phyloP scores from a whole-genome alignment of 352 stramenopile species.

The Aphanomyces stellatus region DNA sequence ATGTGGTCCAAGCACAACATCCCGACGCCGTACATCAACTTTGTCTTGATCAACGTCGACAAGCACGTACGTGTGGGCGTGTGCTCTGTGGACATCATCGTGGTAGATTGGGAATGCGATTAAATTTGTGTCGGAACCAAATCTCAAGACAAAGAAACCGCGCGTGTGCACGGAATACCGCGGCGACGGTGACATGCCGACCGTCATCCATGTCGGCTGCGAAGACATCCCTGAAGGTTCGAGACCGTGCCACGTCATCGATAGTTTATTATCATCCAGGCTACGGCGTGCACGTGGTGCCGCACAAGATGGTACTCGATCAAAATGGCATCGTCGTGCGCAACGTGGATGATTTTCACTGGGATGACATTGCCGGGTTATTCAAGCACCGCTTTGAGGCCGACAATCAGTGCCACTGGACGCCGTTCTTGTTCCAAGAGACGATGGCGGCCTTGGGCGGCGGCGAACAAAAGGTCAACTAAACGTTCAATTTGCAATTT shows the following conservation, averaged over 20 bases:
- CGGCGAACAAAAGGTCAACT: too few species aligned
- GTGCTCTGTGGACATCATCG: background rate
- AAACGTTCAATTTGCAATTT: too few species aligned
- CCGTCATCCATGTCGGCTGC: constrained; percentile 45
- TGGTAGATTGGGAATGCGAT: constrained; percentile 31
- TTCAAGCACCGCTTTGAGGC: constrained; percentile 27
- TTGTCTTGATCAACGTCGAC: constrained; percentile 54
- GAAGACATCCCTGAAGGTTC: constrained; percentile 35
- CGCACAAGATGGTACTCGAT: constrained; percentile 43
- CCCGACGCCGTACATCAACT: constrained; percentile 40
- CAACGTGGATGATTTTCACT: constrained; percentile 50
- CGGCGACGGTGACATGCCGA: constrained; percentile 33
- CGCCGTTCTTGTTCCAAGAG: background rate
- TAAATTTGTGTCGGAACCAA: constrained; percentile 36
- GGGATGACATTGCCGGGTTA: constrained; percentile 45
- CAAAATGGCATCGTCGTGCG: constrained; percentile 35
- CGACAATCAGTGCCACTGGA: constrained; percentile 9
- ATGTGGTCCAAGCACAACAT: constrained; percentile 39
- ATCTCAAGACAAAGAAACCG: constrained; percentile 29
- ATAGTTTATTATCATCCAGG: background rate
- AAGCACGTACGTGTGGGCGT: constrained; percentile 27
- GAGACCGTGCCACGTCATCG: background rate
- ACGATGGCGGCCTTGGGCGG: background rate
- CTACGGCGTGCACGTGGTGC: constrained; percentile 43
- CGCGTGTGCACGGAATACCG: constrained; percentile 42